A percentile compares a stretch with the other conserved stretches of the same genome.
phyloP scores from a whole-genome alignment of 192 early-diverging fungal species.

The Chytriomyces sp. region DNA sequence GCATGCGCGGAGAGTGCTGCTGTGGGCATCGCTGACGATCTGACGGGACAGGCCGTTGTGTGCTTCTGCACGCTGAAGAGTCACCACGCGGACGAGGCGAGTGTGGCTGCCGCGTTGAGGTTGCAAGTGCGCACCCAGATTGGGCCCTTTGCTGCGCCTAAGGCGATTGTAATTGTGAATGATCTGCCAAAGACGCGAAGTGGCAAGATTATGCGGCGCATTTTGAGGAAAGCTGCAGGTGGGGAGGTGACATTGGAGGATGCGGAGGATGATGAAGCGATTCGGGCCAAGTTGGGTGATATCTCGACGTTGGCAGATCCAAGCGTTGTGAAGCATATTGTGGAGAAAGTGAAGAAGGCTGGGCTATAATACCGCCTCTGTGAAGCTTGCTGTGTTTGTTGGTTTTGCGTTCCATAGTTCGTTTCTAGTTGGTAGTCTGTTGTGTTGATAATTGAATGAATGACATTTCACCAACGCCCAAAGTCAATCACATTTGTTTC shows the following conservation, averaged over 20 bases:
- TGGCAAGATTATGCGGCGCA: conserved; percentile 96
- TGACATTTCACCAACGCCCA: too few relatives aligned
- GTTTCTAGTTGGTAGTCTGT: too few relatives aligned
- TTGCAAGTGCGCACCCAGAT: conserved; percentile 84
- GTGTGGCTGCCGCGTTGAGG: conserved; percentile 64
- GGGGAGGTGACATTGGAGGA: conserved; percentile 63
- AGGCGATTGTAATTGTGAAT: conserved; percentile 77
- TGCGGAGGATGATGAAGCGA: conserved; percentile 37
- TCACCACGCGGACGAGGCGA: conserved; percentile 45
- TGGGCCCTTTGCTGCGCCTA: conserved; percentile 92
- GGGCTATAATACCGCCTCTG: too few relatives aligned
- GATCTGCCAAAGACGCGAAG: conserved; percentile 95
- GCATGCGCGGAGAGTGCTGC: conserved; percentile 88
- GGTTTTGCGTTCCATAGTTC: too few relatives aligned
- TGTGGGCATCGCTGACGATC: conserved; percentile 82
- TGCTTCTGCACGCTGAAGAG: conserved; percentile 83
- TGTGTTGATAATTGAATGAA: too few relatives aligned
- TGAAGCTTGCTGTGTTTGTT: too few relatives aligned
- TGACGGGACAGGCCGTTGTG: conserved; percentile 90
- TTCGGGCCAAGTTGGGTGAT: conserved; percentile 80
- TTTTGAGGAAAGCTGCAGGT: conserved; percentile 90
- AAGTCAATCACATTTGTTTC: too few relatives aligned
- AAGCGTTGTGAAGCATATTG: conserved; percentile 55
- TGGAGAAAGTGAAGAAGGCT: conserved; percentile 43
- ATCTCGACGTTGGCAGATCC: conserved; percentile 86